Conservation (phyloP, 78 protist species). For the Planoprotostelium fungivorum region DNA sequence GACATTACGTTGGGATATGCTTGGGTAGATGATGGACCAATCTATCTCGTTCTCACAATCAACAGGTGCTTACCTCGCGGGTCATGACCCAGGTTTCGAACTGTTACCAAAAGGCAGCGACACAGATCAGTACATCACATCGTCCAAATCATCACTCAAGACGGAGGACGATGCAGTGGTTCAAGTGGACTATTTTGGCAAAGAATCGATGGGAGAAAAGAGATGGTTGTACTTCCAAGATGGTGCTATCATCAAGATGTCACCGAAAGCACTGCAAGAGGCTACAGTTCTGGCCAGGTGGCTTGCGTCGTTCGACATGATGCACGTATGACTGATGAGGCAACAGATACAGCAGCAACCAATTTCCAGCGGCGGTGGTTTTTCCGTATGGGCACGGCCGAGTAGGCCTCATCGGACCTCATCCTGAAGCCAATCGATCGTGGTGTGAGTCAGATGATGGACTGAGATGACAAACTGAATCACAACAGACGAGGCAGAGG, state of each 20-base stretch:
- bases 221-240: not conserved
- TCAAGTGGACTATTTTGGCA: not conserved
- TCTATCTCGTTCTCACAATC: not conserved
- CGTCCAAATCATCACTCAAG: not conserved
- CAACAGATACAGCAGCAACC: not conserved
- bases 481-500: not conserved
- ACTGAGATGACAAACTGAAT: not conserved
- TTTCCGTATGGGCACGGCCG: not conserved
- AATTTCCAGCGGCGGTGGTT: not conserved
- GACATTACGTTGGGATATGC: not conserved
- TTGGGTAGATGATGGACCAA: not conserved
- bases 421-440: not conserved
- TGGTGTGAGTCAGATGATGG: not conserved
- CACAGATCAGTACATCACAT: not conserved
- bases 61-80: not conserved
- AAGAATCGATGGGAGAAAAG: not conserved
- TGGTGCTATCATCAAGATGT: not conserved
- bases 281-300: not conserved
- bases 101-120: not conserved
- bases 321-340: no score
- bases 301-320: not conserved
- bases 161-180: not conserved
- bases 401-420: not conserved
- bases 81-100: not conserved
- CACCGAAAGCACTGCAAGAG: not conserved